These are phyloP conservation scores for Elymus sibiricus DNA, from an alignment of 176 grass and related monocot genomes.

Conservation along the genomic window DNA sequence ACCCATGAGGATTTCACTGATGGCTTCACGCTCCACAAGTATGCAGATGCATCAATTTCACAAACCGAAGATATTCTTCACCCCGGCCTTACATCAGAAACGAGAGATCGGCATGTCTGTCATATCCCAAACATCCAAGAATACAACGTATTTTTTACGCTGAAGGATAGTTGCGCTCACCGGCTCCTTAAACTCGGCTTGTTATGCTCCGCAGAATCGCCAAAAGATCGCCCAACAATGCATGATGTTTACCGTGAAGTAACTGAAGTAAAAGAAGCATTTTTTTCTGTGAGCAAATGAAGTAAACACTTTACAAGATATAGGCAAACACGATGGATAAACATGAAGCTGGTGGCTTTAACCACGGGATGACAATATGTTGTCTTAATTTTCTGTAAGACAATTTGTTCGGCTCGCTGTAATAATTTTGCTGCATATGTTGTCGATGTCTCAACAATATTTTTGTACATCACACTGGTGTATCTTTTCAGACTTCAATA, in stretches of 20 bases:
- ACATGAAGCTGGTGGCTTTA: too few relatives aligned
- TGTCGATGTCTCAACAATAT: too few relatives aligned
- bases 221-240: conserved; percentile 3
- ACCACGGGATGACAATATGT: too few relatives aligned
- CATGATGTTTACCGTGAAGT: neutral
- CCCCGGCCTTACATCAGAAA: neutral
- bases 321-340: neutral
- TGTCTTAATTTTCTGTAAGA: too few relatives aligned
- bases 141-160: neutral
- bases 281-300: neutral
- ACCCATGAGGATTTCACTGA: neutral
- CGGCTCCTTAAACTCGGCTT: conserved; percentile 22
- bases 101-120: too few relatives aligned
- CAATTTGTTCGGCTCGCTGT: too few relatives aligned
- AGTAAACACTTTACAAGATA: neutral
- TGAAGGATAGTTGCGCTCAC: neutral
- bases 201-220: conserved; percentile 5
- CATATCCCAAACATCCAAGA: neutral
- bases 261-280: conserved; percentile 7
- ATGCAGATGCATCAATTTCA: neutral
- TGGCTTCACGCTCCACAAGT: neutral
- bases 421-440: too few relatives aligned
- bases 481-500: too few relatives aligned
- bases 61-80: conserved; percentile 2
- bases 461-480: too few relatives aligned